Evolutionary conservation across 805 yeast genomes (phyloP), one percentile per base, ranked within the genome.

Genomic region (Kregervanrija pseudodelftensis): DNA sequence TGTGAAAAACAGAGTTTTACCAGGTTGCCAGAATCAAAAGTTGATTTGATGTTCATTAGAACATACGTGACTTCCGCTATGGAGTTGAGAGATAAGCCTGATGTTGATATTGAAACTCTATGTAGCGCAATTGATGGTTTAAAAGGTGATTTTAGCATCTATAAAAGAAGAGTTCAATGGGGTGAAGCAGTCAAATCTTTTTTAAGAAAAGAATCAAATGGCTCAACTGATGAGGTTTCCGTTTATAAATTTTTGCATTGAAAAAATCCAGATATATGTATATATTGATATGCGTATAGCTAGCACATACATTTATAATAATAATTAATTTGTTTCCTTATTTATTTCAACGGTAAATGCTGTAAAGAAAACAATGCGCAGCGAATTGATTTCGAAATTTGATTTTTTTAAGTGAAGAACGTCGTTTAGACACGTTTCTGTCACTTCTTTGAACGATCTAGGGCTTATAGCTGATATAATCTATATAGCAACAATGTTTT

Each of bases 161-260:
- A 85, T 65, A 85, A 85, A 60, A 70, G 77, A 46, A 70, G 77
- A 31, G 71, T 72, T 2, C 79, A 69, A 50, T 85, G 93, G 89
- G 87, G 89, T 0, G 76, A 76, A 1, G 82, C 90, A 0, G 81
- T 78, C 0, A 66, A 67, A 47, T 51, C 63, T 4, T 75, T 61
- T 41, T 41, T 74, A 49, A 60, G 57, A 32, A 66, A 67, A 2
- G 67, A 69, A 39, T 54, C 67, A 5, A 51, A 66, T 40, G 75
- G 74, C 7, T 32, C 47, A 4, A 60, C 63, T 1, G 56, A 54
- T 14, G 55, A 55, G 31, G 36, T 56, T 2, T 55, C 51, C 17
- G 47, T 53, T 10, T 54, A 51, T 36, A 46, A 54, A 11, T 59
- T 61, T 38, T 42, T 40, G 16, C 14, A 12, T 5, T 45, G 32